phyloP scores from a whole-genome alignment of 202 grass and related monocot species.

The Zizania palustris region DNA sequence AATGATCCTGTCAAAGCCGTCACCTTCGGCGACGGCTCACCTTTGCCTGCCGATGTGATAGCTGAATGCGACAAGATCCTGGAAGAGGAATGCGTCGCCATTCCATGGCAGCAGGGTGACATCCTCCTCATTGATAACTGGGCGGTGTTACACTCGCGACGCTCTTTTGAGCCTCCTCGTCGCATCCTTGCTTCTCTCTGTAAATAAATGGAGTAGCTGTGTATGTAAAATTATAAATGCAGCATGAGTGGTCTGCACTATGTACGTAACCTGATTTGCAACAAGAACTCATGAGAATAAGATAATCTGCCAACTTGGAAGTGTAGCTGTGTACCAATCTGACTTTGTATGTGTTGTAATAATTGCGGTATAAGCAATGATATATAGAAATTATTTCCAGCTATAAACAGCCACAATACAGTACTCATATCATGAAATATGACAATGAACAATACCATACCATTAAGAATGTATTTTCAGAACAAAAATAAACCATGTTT shows the following conservation, averaged over 20 bases:
- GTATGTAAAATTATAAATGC: not conserved
- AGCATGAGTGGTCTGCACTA: not conserved
- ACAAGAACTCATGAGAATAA: not conserved
- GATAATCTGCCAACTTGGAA: too few species aligned
- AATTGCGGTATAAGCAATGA: too few species aligned
- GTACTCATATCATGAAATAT: too few species aligned
- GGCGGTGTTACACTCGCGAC: slow-evolving; percentile 75
- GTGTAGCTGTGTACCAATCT: too few species aligned
- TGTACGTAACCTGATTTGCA: not conserved
- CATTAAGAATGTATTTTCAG: too few species aligned
- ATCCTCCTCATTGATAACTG: slow-evolving; percentile 83
- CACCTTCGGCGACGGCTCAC: slow-evolving; percentile 73
- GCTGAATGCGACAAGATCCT: slow-evolving; percentile 66
- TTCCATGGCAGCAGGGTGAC: slow-evolving; percentile 83
- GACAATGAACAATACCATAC: too few species aligned
- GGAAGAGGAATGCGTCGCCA: slow-evolving; percentile 67
- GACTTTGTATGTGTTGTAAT: too few species aligned
- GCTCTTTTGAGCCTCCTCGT: slow-evolving; percentile 75
- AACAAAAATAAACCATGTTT: too few species aligned
- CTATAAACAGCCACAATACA: too few species aligned
- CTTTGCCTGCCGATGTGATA: slow-evolving; percentile 63
- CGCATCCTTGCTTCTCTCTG: slow-evolving; percentile 90
- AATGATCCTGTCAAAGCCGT: slow-evolving; percentile 91
- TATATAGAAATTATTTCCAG: too few species aligned
- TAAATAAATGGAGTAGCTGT: slow-evolving; percentile 49